Conservation (phyloP, 257 asterid genomes). For the Solanum microdontum region DNA sequence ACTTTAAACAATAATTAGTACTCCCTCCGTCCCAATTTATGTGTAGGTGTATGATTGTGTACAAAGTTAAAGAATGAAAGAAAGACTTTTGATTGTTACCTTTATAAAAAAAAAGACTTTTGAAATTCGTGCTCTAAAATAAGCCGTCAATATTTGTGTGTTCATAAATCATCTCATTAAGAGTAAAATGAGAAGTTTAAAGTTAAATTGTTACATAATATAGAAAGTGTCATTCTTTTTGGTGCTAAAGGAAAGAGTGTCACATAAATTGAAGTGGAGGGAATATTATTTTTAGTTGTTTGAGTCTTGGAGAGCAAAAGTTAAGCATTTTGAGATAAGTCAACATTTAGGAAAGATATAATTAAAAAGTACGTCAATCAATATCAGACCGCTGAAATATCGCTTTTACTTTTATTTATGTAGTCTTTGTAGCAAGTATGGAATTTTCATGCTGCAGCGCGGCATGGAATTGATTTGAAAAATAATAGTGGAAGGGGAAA, state of each 20-base stretch:
- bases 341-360: background rate
- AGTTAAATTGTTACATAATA: background rate
- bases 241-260: background rate
- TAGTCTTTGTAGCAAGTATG: background rate
- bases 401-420: background rate
- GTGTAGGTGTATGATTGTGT: background rate
- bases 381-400: background rate
- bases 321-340: background rate
- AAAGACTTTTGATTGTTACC: background rate
- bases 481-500: background rate
- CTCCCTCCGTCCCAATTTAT: background rate
- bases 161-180: background rate
- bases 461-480: background rate
- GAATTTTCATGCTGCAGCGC: background rate
- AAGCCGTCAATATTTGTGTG: background rate
- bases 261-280: background rate
- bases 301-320: background rate
- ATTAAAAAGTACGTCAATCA: background rate
- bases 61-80: background rate
- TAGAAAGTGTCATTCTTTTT: background rate
- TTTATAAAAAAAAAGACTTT: background rate
- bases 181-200: background rate
- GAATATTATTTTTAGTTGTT: background rate
- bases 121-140: background rate
- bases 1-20: background rate